Conservation (phyloP, 495 filamentous ascomycete genomes). For the Aspergillus avenaceus region DNA sequence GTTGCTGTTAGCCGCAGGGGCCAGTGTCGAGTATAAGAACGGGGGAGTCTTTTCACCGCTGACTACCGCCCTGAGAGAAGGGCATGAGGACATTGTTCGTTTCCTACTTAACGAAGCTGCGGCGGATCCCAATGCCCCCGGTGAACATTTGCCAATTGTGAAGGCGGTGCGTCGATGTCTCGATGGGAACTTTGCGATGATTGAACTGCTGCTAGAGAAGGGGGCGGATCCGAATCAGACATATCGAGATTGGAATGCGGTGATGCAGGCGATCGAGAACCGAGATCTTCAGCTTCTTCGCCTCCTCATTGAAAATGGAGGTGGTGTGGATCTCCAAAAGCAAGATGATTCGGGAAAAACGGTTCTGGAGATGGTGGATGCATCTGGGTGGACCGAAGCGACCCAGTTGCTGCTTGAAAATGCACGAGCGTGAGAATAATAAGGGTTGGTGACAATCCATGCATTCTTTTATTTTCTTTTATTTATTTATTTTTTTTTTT, state of each 20-base stretch:
- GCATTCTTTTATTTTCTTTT: no score
- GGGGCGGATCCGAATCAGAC: conserved; percentile 53
- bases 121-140: conserved; percentile 50
- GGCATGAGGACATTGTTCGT: conserved; percentile 41
- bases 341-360: conserved; percentile 18
- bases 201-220: conserved; percentile 44
- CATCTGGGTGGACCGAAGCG: conserved; percentile 17
- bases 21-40: conserved; percentile 50
- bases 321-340: conserved; percentile 32
- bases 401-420: conserved; percentile 9
- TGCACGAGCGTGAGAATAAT: no score
- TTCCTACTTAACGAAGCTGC: conserved; percentile 46
- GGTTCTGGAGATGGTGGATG: conserved; percentile 17
- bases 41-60: conserved; percentile 53
- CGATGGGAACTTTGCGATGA: conserved; percentile 42
- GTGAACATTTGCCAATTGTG: conserved; percentile 52
- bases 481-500: no score
- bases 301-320: conserved; percentile 40
- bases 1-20: conserved; percentile 18
- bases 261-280: conserved; percentile 37
- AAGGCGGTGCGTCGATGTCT: conserved; percentile 46
- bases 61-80: conserved; percentile 51
- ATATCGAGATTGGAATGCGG: conserved; percentile 51
- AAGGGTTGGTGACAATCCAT: no score
- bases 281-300: conserved; percentile 34